Evolutionary conservation across 495 filamentous ascomycete genomes (phyloP).

Genomic region (Podospora appendiculata): DNA sequence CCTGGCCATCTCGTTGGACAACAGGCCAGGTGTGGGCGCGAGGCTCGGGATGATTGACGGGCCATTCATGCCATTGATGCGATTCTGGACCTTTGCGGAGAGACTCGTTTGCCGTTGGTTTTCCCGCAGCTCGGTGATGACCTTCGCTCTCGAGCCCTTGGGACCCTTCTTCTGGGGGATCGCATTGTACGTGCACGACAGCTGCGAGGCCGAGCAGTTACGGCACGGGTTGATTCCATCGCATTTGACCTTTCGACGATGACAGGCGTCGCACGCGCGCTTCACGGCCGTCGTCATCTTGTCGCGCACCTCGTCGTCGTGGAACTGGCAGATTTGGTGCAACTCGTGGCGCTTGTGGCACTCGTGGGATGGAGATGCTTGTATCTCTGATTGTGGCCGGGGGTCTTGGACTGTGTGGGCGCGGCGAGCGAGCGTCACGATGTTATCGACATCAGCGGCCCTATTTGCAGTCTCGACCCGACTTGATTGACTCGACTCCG

Average conservation of each 20-base stretch:
- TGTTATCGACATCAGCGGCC: conserved; percentile 17
- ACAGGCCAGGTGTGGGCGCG: conserved; percentile 45
- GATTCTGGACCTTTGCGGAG: conserved; percentile 40
- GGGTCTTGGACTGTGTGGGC: conserved; percentile 9
- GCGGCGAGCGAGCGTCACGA: conserved; percentile 13
- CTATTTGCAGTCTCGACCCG: neutral
- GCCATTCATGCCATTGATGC: conserved; percentile 34
- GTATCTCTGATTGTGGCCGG: neutral
- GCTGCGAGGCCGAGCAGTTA: conserved; percentile 58
- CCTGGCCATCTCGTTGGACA: conserved; percentile 55
- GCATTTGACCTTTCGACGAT: conserved; percentile 77
- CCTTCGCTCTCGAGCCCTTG: conserved; percentile 73
- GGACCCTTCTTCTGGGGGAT: conserved; percentile 82
- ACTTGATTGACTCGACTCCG: conserved; percentile 10
- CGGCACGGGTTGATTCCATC: conserved; percentile 64
- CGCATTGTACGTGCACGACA: conserved; percentile 74
- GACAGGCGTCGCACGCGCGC: conserved; percentile 74
- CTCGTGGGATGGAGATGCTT: conserved; percentile 1
- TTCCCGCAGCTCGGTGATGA: conserved; percentile 68
- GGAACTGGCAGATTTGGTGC: neutral
- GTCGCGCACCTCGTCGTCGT: neutral
- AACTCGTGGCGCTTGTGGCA: conserved; percentile 3
- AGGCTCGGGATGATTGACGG: conserved; percentile 37
- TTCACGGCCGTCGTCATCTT: conserved; percentile 51
- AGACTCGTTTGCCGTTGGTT: conserved; percentile 55